phyloP scores from a whole-genome alignment of 2,329 filamentous ascomycete genomes.

The Sporothrix brasiliensis region DNA sequence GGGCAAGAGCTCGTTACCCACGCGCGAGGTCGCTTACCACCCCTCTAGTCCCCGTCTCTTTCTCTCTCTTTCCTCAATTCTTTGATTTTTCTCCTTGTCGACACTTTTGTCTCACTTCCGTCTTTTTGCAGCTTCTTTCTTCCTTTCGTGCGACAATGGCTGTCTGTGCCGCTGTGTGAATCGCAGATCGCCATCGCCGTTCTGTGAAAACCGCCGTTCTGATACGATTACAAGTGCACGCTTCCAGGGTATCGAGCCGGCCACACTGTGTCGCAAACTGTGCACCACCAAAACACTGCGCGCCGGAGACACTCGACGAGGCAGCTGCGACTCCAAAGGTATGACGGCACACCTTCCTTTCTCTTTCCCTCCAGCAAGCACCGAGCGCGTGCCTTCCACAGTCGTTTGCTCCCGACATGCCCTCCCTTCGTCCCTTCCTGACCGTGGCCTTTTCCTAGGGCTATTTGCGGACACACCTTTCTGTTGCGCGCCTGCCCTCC shows the following conservation, averaged over 20 bases:
- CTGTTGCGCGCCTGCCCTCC: background rate
- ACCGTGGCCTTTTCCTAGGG: background rate
- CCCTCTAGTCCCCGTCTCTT: constrained; percentile 16
- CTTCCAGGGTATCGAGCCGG: background rate
- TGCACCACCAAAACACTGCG: constrained; percentile 13
- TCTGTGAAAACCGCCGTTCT: background rate
- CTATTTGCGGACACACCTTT: background rate
- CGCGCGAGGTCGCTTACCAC: constrained; percentile 23
- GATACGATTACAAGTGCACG: background rate
- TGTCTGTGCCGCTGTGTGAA: background rate
- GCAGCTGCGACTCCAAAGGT: constrained; percentile 20
- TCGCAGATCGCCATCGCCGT: constrained; percentile 3
- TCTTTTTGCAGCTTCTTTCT: background rate
- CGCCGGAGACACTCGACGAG: constrained; percentile 13
- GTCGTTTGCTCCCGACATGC: background rate
- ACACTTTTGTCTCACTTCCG: background rate
- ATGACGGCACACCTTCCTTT: constrained; percentile 20
- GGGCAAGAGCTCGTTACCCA: constrained; percentile 17
- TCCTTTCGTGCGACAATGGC: background rate
- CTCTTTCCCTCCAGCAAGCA: background rate
- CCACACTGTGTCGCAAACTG: constrained; percentile 27
- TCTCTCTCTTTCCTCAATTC: background rate
- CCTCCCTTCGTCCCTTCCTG: background rate
- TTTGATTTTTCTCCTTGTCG: background rate
- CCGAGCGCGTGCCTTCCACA: background rate